Percentiles rank a stretch among this genome's conserved stretches.
Evolutionary conservation across 768 basidiomycete species (phyloP).

Genomic region (Auriscalpium orientale): DNA sequence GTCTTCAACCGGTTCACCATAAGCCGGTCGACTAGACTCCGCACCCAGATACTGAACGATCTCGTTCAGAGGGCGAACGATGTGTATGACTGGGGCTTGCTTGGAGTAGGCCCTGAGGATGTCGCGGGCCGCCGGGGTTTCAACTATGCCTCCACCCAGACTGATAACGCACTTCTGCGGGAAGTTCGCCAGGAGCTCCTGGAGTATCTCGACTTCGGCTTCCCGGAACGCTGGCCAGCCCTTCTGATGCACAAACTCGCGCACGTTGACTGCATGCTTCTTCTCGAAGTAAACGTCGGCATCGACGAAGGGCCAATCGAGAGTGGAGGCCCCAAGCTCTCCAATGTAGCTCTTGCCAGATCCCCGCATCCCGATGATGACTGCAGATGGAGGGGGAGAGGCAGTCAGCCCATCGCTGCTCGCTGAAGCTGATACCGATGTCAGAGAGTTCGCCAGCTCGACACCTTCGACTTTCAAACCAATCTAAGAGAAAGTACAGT

Average conservation of each 20-base stretch:
- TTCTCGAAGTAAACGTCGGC: slow-evolving; percentile 75
- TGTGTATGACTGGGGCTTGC: slow-evolving; percentile 73
- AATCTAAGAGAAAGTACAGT: slow-evolving; percentile 45
- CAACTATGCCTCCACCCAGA: slow-evolving; percentile 92
- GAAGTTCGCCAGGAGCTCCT: slow-evolving; percentile 53
- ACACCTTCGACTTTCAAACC: slow-evolving; percentile 84
- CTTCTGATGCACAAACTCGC: slow-evolving; percentile 69
- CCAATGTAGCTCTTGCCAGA: slow-evolving; percentile 92
- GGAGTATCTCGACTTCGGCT: slow-evolving; percentile 64
- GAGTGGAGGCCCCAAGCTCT: slow-evolving; percentile 59
- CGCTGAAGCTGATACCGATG: slow-evolving; percentile 30
- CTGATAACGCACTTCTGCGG: slow-evolving; percentile 68
- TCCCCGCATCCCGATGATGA: slow-evolving; percentile 94
- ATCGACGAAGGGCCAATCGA: slow-evolving; percentile 74
- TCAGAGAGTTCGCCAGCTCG: slow-evolving; percentile 45
- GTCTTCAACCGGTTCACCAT: slow-evolving; percentile 78
- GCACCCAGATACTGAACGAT: slow-evolving; percentile 73
- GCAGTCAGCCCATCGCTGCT: slow-evolving; percentile 25
- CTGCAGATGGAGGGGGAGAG: slow-evolving; percentile 46
- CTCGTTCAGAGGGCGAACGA: slow-evolving; percentile 73
- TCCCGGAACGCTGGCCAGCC: slow-evolving; percentile 90
- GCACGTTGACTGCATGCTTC: slow-evolving; percentile 52
- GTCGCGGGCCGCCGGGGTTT: slow-evolving; percentile 68
- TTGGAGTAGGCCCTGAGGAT: slow-evolving; percentile 59
- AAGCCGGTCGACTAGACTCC: slow-evolving; percentile 78